Evolutionary conservation across 768 basidiomycete genomes (phyloP), one percentile per base, ranked within the genome.

Genomic region (Hygrophoropsis aurantiaca): DNA sequence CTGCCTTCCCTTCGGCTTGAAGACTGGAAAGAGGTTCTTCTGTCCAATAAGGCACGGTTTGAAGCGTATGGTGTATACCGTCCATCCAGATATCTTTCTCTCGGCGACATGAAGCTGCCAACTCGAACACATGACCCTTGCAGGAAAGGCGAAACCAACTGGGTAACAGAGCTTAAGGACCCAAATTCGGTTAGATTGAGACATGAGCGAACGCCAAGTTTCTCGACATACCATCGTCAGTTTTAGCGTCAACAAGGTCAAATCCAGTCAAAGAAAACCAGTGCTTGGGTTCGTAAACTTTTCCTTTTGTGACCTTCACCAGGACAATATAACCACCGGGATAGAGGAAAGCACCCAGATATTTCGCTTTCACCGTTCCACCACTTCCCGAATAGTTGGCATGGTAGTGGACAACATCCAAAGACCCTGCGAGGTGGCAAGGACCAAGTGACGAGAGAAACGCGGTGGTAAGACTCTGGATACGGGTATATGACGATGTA

Each of bases 31-130:
- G 73, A 11, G 86, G 84, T 53, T 85, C 85, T 32, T 78, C 74
- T 27, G 56, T 67, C 81, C 85, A 87, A 4, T 65, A 51, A 3
- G 75, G 58, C 23, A 51, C 58, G 4, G 69, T 56, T 40, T 77
- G 70, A 36, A 74, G 58, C 11, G 85, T 75, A 36, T 79, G 73
- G 46, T 69, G 73, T 40, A 97, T 80, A 5, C 82, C 81, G 25
- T 72, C 68, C 45, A 94, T 69, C 95, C 95, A 98, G n/a, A 87
- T 72, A 21, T 82, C 79, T 70, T 92, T 94, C 68, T 98, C 95
- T 27, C 73, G 77, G 57, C 71, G 77, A 62, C 93, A 94, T 13
- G 90, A 80, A 0, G 90, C 90, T 6, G 90, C 90, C 24, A 97
- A 69, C 61, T 97, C 93, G 56, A 95, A 87, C 48, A 82, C 77